These are phyloP conservation scores for Macrolepiota albuminosa DNA, from an alignment of 768 basidiomycete genomes.

Conservation along the genomic window DNA sequence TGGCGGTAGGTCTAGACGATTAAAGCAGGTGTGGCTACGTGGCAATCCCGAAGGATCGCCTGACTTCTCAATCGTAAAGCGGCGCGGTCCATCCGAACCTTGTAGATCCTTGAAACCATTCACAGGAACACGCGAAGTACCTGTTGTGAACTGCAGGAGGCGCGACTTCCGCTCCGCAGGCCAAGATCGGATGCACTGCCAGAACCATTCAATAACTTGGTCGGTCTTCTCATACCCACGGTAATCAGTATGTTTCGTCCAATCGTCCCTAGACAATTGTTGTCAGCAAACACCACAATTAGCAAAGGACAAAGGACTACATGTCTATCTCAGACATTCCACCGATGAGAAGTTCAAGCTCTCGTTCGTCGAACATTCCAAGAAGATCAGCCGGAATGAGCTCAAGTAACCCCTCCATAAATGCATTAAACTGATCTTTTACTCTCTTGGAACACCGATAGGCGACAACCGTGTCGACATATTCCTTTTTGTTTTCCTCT, in stretches of 20 bases:
- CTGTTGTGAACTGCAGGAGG: slow-evolving; percentile 84
- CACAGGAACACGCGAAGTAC: slow-evolving; percentile 80
- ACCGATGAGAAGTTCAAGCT: slow-evolving; percentile 85
- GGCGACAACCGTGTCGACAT: slow-evolving; percentile 71
- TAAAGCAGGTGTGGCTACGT: slow-evolving; percentile 93
- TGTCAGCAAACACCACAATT: neutral
- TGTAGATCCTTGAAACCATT: slow-evolving; percentile 95
- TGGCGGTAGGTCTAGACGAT: slow-evolving; percentile 81
- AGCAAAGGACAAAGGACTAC: slow-evolving; percentile 30
- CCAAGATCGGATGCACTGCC: slow-evolving; percentile 90
- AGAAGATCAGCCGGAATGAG: slow-evolving; percentile 80
- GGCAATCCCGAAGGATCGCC: slow-evolving; percentile 87
- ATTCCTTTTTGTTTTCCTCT: slow-evolving; percentile 74
- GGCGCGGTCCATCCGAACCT: slow-evolving; percentile 85
- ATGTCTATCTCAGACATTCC: slow-evolving; percentile 93
- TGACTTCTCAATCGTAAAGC: slow-evolving; percentile 94
- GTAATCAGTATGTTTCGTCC: slow-evolving; percentile 94
- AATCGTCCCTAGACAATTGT: slow-evolving; percentile 59
- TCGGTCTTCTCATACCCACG: slow-evolving; percentile 83
- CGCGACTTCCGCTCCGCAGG: slow-evolving; percentile 85
- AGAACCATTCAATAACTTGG: slow-evolving; percentile 93
- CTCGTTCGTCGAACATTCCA: slow-evolving; percentile 87
- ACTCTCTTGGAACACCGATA: slow-evolving; percentile 83
- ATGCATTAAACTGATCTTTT: slow-evolving; percentile 78
- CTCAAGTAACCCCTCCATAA: slow-evolving; percentile 83